phyloP scores from a whole-genome alignment of 306 rosid species.

The Sicyos edulis region DNA sequence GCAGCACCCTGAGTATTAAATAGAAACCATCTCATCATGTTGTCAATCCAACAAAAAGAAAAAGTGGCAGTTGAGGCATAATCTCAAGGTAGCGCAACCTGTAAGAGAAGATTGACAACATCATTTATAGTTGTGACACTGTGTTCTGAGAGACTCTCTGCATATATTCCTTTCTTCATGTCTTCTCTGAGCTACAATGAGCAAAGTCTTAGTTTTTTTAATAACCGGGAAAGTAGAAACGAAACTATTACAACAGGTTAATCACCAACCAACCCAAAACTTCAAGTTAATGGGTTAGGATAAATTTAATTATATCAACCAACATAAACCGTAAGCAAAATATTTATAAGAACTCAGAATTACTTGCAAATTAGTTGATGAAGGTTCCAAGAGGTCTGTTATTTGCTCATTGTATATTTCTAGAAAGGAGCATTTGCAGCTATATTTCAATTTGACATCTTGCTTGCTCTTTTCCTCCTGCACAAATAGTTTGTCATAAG shows the following conservation, averaged over 20 bases:
- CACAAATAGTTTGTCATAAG: slow-evolving; percentile 20
- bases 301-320: no score
- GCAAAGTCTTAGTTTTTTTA: slow-evolving; percentile 19
- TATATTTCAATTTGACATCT: slow-evolving; percentile 66
- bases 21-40: slow-evolving; percentile 18
- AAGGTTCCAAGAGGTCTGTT: slow-evolving; percentile 90
- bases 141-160: slow-evolving; percentile 78
- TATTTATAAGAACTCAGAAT: slow-evolving; percentile 25
- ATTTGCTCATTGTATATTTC: slow-evolving; percentile 97
- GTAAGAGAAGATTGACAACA: slow-evolving; percentile 75
- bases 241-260: not conserved
- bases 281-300: no score
- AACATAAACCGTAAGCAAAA: slow-evolving; percentile 18
- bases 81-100: slow-evolving; percentile 39
- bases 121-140: slow-evolving; percentile 62
- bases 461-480: slow-evolving; percentile 76
- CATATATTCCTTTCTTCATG: slow-evolving; percentile 91
- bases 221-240: slow-evolving; percentile 3
- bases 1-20: slow-evolving; percentile 66
- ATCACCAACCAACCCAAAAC: no score
- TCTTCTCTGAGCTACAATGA: slow-evolving; percentile 86
- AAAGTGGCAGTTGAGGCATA: slow-evolving; percentile 4
- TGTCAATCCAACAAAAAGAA: slow-evolving; percentile 19
- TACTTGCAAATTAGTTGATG: slow-evolving; percentile 87
- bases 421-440: slow-evolving; percentile 86